Percentiles rank a stretch among this genome's conserved stretches.
Evolutionary conservation across 2,329 filamentous ascomycete genomes (phyloP).

Genomic region (Exophiala aquamarina): DNA sequence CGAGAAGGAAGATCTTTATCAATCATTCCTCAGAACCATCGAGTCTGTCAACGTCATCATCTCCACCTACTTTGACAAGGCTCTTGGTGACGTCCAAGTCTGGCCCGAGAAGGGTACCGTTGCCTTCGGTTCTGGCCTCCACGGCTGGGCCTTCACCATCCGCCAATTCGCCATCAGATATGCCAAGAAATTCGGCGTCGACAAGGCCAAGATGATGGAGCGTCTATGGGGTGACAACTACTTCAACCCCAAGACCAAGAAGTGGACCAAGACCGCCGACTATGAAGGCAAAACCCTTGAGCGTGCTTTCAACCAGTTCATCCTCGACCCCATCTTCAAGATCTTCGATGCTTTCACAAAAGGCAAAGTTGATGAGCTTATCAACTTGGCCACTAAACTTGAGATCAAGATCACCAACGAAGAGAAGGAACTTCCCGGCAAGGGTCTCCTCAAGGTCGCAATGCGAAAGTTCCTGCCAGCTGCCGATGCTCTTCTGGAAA

Average conservation of each 20-base stretch:
- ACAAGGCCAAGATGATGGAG: constrained; percentile 99
- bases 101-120: constrained; percentile 97
- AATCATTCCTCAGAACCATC: constrained; percentile 98
- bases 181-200: constrained; percentile 99
- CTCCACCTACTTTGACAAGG: constrained; percentile 97
- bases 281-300: constrained; percentile 86
- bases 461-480: constrained; percentile 99
- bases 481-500: constrained; percentile 96
- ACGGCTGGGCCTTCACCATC: constrained; percentile 99
- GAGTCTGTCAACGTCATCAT: constrained; percentile 99
- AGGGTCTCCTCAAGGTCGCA: constrained; percentile 94
- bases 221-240: constrained; percentile 99
- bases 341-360: constrained; percentile 97
- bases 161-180: constrained; percentile 95
- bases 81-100: constrained; percentile 96
- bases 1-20: constrained; percentile 98
- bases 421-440: constrained; percentile 93
- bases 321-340: constrained; percentile 99
- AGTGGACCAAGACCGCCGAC: constrained; percentile 89
- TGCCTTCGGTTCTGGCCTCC: constrained; percentile 98
- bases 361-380: constrained; percentile 94
- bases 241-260: constrained; percentile 99
- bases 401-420: constrained; percentile 84
- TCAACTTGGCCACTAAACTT: constrained; percentile 84
- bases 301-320: constrained; percentile 99